phyloP scores from a whole-genome alignment of 1,284 basidiomycete genomes.

The Ceratobasidium sp. region DNA sequence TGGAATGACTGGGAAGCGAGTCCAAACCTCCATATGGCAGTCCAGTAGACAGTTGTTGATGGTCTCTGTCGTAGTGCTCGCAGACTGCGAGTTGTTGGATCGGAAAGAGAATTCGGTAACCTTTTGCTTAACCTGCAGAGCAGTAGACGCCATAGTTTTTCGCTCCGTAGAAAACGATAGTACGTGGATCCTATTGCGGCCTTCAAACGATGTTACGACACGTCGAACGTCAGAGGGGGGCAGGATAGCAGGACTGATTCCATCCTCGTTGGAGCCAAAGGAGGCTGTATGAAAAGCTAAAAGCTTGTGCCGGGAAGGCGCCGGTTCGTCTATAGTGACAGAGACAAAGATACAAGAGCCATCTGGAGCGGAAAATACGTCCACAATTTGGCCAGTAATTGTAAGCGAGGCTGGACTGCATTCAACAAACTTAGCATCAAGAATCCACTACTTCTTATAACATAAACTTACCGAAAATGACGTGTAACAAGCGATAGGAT shows the following conservation, averaged over 20 bases:
- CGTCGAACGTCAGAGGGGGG: slow-evolving; percentile 53
- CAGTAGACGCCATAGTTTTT: slow-evolving; percentile 59
- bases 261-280: slow-evolving; percentile 64
- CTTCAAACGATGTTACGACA: slow-evolving; percentile 63
- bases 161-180: slow-evolving; percentile 58
- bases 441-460: not conserved
- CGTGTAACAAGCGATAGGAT: slow-evolving; percentile 44
- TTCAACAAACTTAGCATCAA: not conserved
- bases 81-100: not conserved
- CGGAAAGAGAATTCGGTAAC: slow-evolving; percentile 68
- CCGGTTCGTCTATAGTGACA: not conserved
- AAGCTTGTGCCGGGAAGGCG: slow-evolving; percentile 48
- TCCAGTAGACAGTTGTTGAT: slow-evolving; percentile 68
- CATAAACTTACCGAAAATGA: slow-evolving; percentile 36
- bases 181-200: slow-evolving; percentile 61
- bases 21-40: slow-evolving; percentile 73
- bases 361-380: slow-evolving; percentile 37
- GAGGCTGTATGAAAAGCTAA: slow-evolving; percentile 68
- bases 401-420: slow-evolving; percentile 5
- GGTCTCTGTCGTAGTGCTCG: not conserved
- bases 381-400: not conserved
- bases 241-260: slow-evolving; percentile 56
- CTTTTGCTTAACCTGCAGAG: slow-evolving; percentile 67
- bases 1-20: slow-evolving; percentile 70
- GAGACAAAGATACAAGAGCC: slow-evolving; percentile 37